Evolutionary conservation across 257 asterid genomes (phyloP).

Genomic region (Nicotiana sylvestris): DNA sequence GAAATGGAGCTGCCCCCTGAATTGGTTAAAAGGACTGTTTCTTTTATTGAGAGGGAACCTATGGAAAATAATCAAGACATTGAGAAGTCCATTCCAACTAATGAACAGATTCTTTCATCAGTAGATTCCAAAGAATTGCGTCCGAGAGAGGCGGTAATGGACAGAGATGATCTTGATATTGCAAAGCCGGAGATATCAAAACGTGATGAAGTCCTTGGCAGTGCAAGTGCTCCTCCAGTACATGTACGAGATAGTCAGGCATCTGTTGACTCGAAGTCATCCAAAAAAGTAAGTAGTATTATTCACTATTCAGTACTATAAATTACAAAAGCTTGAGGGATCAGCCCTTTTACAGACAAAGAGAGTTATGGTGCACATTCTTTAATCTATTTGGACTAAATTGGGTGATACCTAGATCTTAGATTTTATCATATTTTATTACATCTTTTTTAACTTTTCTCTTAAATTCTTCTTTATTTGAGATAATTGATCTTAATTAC

Average conservation of each 20-base stretch:
- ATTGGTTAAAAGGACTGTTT: conserved; percentile 30
- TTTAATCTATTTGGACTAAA: too few species aligned
- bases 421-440: not conserved
- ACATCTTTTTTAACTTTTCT: not conserved
- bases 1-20: conserved; percentile 30
- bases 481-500: not conserved
- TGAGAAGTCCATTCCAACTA: conserved; percentile 19
- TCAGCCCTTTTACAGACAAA: too few species aligned
- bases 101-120: conserved; percentile 15
- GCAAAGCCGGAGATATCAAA: conserved; percentile 18
- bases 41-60: conserved; percentile 34
- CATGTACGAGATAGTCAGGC: conserved; percentile 11
- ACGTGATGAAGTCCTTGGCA: conserved; percentile 19
- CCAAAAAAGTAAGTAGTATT: conserved; percentile 9
- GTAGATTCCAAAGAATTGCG: conserved; percentile 21
- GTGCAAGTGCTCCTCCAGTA: conserved; percentile 19
- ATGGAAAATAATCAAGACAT: conserved; percentile 21
- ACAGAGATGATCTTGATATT: conserved; percentile 24
- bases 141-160: conserved; percentile 11
- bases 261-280: conserved; percentile 15
- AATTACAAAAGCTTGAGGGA: not conserved
- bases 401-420: not conserved
- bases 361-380: too few species aligned
- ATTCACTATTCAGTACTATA: conserved; percentile 1
- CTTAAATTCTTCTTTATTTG: conserved; percentile 1